Evolutionary conservation across 805 yeast genomes (phyloP), one percentile per base, ranked within the genome.

Genomic region (Pichia gijzeniarum): DNA sequence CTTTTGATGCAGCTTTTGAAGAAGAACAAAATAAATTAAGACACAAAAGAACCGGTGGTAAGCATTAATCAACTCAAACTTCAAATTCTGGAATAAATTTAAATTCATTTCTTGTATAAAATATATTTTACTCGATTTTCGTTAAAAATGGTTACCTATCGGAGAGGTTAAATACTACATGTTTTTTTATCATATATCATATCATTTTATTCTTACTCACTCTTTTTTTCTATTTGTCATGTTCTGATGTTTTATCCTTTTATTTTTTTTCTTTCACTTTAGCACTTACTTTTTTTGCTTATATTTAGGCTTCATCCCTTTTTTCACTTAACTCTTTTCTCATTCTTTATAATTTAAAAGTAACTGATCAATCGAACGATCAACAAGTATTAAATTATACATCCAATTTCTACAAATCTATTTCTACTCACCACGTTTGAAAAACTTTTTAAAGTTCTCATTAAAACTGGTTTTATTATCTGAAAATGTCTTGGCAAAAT

Each of bases 1-100:
- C 76, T 39, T 93, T 82, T 67, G 96, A 91, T 63, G 81, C 88
- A 38, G 85, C 77, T 56, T 83, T 80, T 45, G 96, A 88, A 71
- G 72, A 69, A 59, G 77, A 81, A 66, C 84, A 83, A 64, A 74
- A 69, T 33, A 79, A 73, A 59, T 69, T 83, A 59, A 81, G 95
- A 71, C 68, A 61, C 44, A 68, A 83, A 65, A 82, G 91, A 72
- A 85, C 93, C 17, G 72, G 74, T 37, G 91, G 91, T 55, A 71
- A 75, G 64, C 78, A 83, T 66, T 84, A 66, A 63, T 10, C 21
- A 19, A 28, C 10, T 25, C 10, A 25, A 10, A 25, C 10, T 25
- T 7, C 10, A 10, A 25, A 25, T 25, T 7, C 10, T 25, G 10
- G 10, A 25, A 25, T 10, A 25, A 25, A 25, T 25, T 25, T 10